phyloP scores from a whole-genome alignment of 2,329 filamentous ascomycete genomes.

The Pestalotiopsis sp. region DNA sequence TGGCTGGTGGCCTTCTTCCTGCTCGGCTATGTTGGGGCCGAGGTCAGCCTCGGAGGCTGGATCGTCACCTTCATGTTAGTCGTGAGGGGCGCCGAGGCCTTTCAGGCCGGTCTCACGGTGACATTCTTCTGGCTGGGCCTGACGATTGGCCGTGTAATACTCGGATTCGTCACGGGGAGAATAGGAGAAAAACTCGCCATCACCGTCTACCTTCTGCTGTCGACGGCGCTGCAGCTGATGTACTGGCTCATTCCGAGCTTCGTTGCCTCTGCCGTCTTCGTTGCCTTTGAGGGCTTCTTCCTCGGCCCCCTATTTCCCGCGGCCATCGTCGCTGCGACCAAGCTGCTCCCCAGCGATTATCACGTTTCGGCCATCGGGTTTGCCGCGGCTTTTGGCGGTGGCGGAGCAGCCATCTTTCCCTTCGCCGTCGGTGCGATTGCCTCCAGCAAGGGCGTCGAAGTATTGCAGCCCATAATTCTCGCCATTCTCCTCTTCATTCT shows the following conservation, averaged over 20 bases:
- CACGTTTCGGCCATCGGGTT: slow-evolving; percentile 85
- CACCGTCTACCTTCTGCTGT: slow-evolving; percentile 63
- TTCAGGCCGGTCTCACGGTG: slow-evolving; percentile 74
- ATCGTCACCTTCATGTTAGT: slow-evolving; percentile 87
- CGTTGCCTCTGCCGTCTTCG: slow-evolving; percentile 72
- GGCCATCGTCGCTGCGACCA: slow-evolving; percentile 73
- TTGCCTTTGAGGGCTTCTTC: slow-evolving; percentile 76
- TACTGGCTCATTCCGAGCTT: slow-evolving; percentile 85
- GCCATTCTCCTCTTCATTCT: slow-evolving; percentile 49
- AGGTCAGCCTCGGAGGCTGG: slow-evolving; percentile 78
- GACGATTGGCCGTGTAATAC: slow-evolving; percentile 70
- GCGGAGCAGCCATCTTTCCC: slow-evolving; percentile 69
- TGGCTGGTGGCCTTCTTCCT: slow-evolving; percentile 78
- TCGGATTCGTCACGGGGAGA: slow-evolving; percentile 77
- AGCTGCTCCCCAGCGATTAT: slow-evolving; percentile 71
- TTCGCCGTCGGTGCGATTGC: slow-evolving; percentile 72
- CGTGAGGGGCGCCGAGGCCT: slow-evolving; percentile 69
- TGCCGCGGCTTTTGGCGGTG: slow-evolving; percentile 75
- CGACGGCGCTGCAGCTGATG: slow-evolving; percentile 68
- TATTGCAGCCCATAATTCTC: slow-evolving; percentile 59
- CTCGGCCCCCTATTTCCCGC: slow-evolving; percentile 80
- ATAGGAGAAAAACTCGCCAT: slow-evolving; percentile 73
- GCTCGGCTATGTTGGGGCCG: slow-evolving; percentile 77
- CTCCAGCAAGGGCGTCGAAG: slow-evolving; percentile 55
- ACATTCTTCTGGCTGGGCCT: slow-evolving; percentile 87